Conservation (phyloP, 257 asterid species). For the Nicotiana tabacum region DNA sequence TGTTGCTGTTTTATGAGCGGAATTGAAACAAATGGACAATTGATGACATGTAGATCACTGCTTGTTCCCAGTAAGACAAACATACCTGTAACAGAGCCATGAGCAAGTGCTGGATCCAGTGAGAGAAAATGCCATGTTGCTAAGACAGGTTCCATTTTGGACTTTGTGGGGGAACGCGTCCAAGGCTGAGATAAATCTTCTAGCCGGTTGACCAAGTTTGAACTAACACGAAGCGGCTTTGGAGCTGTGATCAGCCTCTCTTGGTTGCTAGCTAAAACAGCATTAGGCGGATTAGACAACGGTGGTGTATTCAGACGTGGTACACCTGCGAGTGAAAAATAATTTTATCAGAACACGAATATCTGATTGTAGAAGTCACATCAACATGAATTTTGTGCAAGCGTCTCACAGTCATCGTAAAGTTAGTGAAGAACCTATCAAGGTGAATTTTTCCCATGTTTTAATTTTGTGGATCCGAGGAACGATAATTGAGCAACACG, state of each 20-base stretch:
- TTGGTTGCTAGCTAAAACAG: conserved; percentile 25
- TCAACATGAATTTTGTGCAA: not conserved
- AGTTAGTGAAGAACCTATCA: not conserved
- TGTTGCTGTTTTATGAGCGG: conserved; percentile 62
- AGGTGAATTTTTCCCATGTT: not conserved
- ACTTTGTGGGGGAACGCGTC: conserved; percentile 98
- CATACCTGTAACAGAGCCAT: conserved; percentile 49
- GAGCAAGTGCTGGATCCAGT: conserved; percentile 43
- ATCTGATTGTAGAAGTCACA: conserved; percentile 3
- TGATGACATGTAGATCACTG: conserved; percentile 12
- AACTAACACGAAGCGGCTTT: conserved; percentile 83
- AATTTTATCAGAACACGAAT: not conserved
- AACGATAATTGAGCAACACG: not conserved
- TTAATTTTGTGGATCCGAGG: not conserved
- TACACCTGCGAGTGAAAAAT: conserved; percentile 55
- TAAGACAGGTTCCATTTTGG: conserved; percentile 76
- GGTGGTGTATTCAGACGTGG: conserved; percentile 99
- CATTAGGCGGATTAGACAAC: conserved; percentile 38
- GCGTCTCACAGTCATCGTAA: not conserved
- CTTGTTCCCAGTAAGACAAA: conserved; percentile 17
- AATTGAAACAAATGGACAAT: conserved; percentile 18
- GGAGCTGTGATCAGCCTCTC: conserved; percentile 67
- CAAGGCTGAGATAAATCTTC: conserved; percentile 97
- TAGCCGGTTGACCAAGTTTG: conserved; percentile 63
- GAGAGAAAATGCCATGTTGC: conserved; percentile 83